Conservation (phyloP, 1,139 yeast species). For the Blastobotrys ciferrii region DNA sequence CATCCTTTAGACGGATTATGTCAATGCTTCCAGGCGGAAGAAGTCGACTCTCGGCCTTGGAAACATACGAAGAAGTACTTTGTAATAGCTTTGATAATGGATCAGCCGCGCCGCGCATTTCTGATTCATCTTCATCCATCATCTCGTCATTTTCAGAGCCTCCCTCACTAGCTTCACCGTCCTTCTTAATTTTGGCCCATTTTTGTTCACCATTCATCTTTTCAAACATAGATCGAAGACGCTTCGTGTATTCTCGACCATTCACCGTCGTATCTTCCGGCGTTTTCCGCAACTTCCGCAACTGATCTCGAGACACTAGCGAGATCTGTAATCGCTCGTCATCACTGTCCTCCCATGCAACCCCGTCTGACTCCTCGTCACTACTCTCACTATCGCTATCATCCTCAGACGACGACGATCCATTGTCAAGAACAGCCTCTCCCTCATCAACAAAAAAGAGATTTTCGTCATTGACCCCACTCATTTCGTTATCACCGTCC, state of each 20-base stretch:
- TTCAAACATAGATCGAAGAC: constrained; percentile 82
- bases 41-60: constrained; percentile 50
- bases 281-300: constrained; percentile 68
- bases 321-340: constrained; percentile 74
- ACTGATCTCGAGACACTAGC: constrained; percentile 54
- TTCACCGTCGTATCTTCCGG: constrained; percentile 57
- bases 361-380: constrained; percentile 36
- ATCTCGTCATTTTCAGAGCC: constrained; percentile 32
- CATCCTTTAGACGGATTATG: constrained; percentile 80
- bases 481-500: constrained; percentile 27
- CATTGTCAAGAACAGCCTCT: constrained; percentile 35
- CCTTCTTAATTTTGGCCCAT: constrained; percentile 58
- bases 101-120: constrained; percentile 38
- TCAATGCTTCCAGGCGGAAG: constrained; percentile 72
- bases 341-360: constrained; percentile 90
- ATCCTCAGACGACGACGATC: constrained; percentile 51
- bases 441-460: constrained; percentile 39
- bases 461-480: constrained; percentile 37
- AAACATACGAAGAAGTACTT: constrained; percentile 55
- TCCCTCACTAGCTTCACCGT: constrained; percentile 22
- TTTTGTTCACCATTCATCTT: constrained; percentile 83
- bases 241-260: constrained; percentile 65
- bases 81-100: constrained; percentile 57
- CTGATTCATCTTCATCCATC: constrained; percentile 38
- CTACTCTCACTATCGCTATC: constrained; percentile 54